A percentile compares a stretch with the other conserved stretches of the same genome.
Conservation (phyloP, 2,329 filamentous ascomycete genomes). For the Thyridium curvatum region DNA sequence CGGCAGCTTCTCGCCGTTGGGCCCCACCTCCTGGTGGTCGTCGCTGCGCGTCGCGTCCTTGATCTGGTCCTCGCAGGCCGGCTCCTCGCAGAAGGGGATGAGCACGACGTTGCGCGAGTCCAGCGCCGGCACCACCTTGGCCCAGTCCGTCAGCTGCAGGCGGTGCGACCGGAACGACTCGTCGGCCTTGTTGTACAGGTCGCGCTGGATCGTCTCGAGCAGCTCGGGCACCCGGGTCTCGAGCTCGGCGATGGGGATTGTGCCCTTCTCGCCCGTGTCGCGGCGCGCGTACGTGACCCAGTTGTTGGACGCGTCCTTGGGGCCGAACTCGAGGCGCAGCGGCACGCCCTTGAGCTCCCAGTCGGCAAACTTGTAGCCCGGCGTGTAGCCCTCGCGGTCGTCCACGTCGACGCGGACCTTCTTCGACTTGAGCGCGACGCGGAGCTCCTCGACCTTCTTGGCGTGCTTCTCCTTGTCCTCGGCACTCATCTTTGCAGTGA, state of each 20-base stretch:
- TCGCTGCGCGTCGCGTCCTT: conserved; percentile 85
- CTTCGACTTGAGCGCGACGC: conserved; percentile 60
- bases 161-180: conserved; percentile 74
- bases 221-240: conserved; percentile 68
- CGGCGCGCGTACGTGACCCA: conserved; percentile 82
- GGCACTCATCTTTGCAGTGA: conserved; percentile 79
- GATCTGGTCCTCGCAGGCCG: conserved; percentile 85
- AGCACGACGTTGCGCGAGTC: conserved; percentile 90
- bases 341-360: conserved; percentile 97
- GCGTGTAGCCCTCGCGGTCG: conserved; percentile 83
- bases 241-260: conserved; percentile 70
- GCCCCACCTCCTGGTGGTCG: conserved; percentile 43
- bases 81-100: conserved; percentile 80
- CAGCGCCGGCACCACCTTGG: conserved; percentile 82
- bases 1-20: conserved; percentile 47
- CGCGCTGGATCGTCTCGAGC: conserved; percentile 82
- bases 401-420: conserved; percentile 78
- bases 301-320: conserved; percentile 82
- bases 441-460: conserved; percentile 67
- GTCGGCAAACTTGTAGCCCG: conserved; percentile 98
- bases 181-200: conserved; percentile 74
- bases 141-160: conserved; percentile 77
- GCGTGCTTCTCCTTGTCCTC: conserved; percentile 74
- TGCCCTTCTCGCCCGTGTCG: conserved; percentile 78
- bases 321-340: conserved; percentile 89